These are phyloP conservation scores for Epichloe uncinata DNA, from an alignment of 2,329 filamentous ascomycete genomes.

Conservation along the genomic window DNA sequence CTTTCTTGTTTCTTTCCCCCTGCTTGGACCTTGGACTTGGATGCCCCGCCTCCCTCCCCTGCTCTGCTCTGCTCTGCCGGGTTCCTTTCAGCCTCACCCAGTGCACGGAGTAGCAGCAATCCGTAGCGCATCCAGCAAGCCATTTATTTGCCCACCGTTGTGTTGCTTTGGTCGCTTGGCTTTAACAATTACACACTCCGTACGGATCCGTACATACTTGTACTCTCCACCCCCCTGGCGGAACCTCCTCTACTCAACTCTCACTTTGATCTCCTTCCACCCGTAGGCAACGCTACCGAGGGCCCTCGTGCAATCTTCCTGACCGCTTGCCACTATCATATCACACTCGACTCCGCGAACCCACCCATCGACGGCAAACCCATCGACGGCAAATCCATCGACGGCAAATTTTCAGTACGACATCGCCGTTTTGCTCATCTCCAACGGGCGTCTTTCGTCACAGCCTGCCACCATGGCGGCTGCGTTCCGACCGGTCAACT, in stretches of 20 bases:
- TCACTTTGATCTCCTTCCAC: conserved; percentile 6
- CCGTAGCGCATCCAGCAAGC: neutral
- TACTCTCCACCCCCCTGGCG: conserved; percentile 6
- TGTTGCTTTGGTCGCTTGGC: conserved; percentile 2
- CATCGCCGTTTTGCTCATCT: neutral
- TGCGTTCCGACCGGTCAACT: conserved; percentile 36
- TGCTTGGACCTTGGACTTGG: neutral
- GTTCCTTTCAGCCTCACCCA: conserved; percentile 8
- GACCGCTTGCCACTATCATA: neutral
- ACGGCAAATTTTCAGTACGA: too few relatives aligned
- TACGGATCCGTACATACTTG: neutral
- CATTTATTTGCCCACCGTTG: neutral
- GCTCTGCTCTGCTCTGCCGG: conserved; percentile 5
- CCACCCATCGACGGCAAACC: neutral
- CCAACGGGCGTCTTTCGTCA: neutral
- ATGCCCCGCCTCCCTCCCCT: neutral
- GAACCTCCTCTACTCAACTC: conserved; percentile 5
- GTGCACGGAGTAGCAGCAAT: neutral
- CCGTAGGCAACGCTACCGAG: conserved; percentile 4
- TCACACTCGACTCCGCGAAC: neutral
- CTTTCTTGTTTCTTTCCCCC: neutral
- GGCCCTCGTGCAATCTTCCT: conserved; percentile 9
- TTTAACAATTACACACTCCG: conserved; percentile 1
- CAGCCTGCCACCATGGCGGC: conserved; percentile 27
- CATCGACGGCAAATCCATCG: too few relatives aligned